Evolutionary conservation across 2,329 filamentous ascomycete species (phyloP), one percentile per base, ranked within the genome.

Genomic region (Neopestalotiopsis sp.): DNA sequence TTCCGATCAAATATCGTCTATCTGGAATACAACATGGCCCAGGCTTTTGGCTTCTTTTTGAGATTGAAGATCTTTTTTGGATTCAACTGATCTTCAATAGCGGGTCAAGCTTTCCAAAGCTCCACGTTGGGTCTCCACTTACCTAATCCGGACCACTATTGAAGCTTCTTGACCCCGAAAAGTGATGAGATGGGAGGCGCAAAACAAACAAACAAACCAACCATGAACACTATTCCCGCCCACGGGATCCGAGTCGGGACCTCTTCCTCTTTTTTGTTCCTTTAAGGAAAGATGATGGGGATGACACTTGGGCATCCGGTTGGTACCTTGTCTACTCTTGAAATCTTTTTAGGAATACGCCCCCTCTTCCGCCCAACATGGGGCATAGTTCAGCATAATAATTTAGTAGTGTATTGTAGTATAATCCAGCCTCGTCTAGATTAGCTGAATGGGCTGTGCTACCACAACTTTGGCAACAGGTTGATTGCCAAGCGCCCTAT

Each of bases 71-170:
- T 53, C 45, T 20, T 53, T 20, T 24, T 20, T 24, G 45, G 45
- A n/a, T 53, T 10, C n/a, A 28, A 17, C 45, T 53, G 45, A 53
- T 53, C 45, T 17, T 17, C 45, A 53, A n/a, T 53, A n/a, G 45
- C 34, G 34, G 34, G 34, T 38, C 34, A 38, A 38, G 34, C 34
- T 38, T 38, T 10, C 34, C 34, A 38, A 28, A 38, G 34, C 34
- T 38, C 10, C 34, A 7, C 34, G 6, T 9, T 10, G 45, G 9
- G n/a, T 14, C 57, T 34, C 57, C 57, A 59, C 57, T 59, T 59
- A 12, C 57, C 57, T 24, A 28, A 59, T 59, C 24, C 17, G 57
- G 57, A 59, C 24, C 24, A 59, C 57, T 59, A 59, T 59, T 59
- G 57, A 59, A 59, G 57, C 57, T 59, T 53, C 45, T 53, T 53